Conservation (phyloP, 2,329 filamentous ascomycete species). For the Talaromyces sp. region DNA sequence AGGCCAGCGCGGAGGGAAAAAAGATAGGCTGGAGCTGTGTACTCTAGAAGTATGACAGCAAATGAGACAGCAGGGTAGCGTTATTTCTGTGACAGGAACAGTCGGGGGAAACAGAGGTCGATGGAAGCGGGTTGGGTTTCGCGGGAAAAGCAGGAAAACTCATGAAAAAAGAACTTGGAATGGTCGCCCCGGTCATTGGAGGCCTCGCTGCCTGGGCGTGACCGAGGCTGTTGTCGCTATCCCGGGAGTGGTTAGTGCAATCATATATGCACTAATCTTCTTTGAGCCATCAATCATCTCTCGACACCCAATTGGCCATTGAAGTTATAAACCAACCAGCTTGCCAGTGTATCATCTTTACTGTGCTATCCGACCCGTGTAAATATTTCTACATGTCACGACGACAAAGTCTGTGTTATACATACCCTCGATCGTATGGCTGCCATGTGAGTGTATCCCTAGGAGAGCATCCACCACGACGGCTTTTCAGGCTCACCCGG, state of each 20-base stretch:
- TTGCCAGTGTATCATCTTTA: neutral
- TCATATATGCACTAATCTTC: neutral
- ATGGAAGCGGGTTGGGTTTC: constrained; percentile 10
- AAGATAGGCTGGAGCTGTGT: neutral
- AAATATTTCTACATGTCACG: neutral
- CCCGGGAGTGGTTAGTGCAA: neutral
- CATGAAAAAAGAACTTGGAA: neutral
- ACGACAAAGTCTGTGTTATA: neutral
- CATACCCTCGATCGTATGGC: neutral
- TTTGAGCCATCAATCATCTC: neutral
- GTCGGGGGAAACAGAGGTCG: constrained; percentile 5
- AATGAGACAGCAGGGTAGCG: neutral
- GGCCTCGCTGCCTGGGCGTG: neutral
- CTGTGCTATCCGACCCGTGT: neutral
- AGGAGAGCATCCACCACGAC: neutral
- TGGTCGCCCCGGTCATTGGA: neutral
- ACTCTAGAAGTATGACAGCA: constrained; percentile 7
- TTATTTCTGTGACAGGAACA: constrained; percentile 11
- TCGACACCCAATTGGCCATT: neutral
- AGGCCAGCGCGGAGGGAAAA: neutral
- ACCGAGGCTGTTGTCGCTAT: neutral
- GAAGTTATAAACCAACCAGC: neutral
- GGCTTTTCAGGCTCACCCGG: neutral
- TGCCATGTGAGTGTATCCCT: neutral
- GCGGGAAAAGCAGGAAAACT: constrained; percentile 15